A percentile compares a stretch with the other conserved stretches of the same genome.
Evolutionary conservation across 1,284 basidiomycete genomes (phyloP).

Genomic region (Tilletia setariae): DNA sequence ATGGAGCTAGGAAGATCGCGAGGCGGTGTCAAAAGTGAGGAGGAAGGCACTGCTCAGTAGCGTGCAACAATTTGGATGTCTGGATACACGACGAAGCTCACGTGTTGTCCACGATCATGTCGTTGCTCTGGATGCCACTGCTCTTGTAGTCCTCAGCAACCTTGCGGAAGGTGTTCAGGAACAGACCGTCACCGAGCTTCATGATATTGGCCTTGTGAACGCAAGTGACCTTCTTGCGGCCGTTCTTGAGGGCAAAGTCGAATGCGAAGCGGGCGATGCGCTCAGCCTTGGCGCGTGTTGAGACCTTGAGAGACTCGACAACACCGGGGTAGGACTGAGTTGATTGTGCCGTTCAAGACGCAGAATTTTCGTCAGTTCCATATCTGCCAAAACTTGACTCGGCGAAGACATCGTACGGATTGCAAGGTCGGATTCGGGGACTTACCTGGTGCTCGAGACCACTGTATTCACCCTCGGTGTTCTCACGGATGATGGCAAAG

Average conservation of each 20-base stretch:
- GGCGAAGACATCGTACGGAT: neutral
- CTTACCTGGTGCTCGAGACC: conserved; percentile 84
- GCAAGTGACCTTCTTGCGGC: conserved; percentile 99
- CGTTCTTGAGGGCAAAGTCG: conserved; percentile 98
- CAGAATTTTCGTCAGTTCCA: neutral
- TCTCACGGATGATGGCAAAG: conserved; percentile 99
- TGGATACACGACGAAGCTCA: conserved; percentile 59
- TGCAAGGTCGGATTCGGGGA: neutral
- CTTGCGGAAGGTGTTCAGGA: conserved; percentile 95
- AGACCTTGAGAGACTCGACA: conserved; percentile 97
- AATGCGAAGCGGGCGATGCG: conserved; percentile 97
- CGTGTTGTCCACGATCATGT: conserved; percentile 99
- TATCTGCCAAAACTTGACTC: too few species aligned
- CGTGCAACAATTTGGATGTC: too few species aligned
- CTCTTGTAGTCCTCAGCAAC: conserved; percentile 91
- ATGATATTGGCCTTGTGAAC: conserved; percentile 99
- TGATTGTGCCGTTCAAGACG: neutral
- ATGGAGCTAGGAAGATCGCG: conserved; percentile 67
- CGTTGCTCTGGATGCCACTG: conserved; percentile 85
- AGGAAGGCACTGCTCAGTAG: conserved; percentile 4
- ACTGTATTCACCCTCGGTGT: conserved; percentile 99
- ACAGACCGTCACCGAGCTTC: conserved; percentile 99
- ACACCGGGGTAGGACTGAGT: conserved; percentile 85
- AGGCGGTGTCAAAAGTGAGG: conserved; percentile 11
- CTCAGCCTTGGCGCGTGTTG: conserved; percentile 90